Conservation (phyloP, 1,139 yeast species). For the Zygosaccharomyces pseudobailii region DNA sequence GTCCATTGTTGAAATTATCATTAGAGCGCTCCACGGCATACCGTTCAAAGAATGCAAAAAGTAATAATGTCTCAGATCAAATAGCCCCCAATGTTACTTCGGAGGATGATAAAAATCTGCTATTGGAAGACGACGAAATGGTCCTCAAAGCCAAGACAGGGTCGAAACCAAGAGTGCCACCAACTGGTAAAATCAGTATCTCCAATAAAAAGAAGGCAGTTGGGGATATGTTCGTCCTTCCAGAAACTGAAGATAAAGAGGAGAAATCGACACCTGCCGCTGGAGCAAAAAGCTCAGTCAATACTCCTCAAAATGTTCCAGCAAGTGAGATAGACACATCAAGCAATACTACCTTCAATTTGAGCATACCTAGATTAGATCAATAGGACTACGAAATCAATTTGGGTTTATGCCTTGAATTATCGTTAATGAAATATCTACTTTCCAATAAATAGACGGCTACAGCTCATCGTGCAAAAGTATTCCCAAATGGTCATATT, state of each 20-base stretch:
- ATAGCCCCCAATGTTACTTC: constrained; percentile 2
- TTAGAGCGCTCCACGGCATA: constrained; percentile 47
- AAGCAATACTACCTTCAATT: constrained; percentile 10
- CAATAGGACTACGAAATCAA: not conserved
- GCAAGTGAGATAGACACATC: constrained; percentile 7
- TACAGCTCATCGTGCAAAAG: constrained; percentile 6
- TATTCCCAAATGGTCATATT: not conserved
- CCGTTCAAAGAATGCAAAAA: constrained; percentile 47
- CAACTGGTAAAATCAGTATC: constrained; percentile 76
- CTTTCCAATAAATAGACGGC: not conserved
- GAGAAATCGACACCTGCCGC: not conserved
- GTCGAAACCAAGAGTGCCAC: constrained; percentile 83
- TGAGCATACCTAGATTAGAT: constrained; percentile 11
- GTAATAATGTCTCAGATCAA: constrained; percentile 41
- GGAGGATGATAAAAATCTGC: constrained; percentile 27
- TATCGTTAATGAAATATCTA: not conserved
- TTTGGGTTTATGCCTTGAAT: not conserved
- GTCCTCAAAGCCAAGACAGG: constrained; percentile 71
- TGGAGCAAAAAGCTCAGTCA: not conserved
- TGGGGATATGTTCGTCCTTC: constrained; percentile 47
- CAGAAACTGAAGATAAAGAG: constrained; percentile 27
- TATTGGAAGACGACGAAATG: constrained; percentile 75
- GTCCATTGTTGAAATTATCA: constrained; percentile 52
- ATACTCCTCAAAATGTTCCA: constrained; percentile 3
- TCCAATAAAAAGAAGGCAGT: constrained; percentile 60